These are phyloP conservation scores for Arabis alpina DNA, from an alignment of 345 rosid species.

Conservation along the genomic window DNA sequence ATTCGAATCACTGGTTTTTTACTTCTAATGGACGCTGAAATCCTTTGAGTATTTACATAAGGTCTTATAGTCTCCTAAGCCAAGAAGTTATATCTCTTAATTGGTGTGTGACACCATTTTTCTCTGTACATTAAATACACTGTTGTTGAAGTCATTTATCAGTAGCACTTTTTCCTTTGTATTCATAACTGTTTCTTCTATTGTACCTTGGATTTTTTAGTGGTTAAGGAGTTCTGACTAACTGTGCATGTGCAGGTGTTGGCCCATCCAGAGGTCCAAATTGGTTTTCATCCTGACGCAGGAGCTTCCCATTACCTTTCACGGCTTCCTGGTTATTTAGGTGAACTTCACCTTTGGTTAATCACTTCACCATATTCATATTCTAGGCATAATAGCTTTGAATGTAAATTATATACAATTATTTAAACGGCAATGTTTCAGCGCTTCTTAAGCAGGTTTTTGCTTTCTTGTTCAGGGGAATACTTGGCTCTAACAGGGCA, in stretches of 20 bases:
- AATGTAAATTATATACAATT: constrained; percentile 19
- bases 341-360: constrained; percentile 42
- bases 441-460: constrained; percentile 15
- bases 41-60: background rate
- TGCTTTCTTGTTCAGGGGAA: constrained; percentile 62
- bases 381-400: constrained; percentile 7
- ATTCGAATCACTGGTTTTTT: background rate
- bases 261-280: constrained; percentile 75
- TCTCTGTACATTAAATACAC: background rate
- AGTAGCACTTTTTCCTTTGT: background rate
- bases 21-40: background rate
- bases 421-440: constrained; percentile 5
- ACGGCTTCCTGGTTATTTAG: constrained; percentile 82
- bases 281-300: constrained; percentile 92
- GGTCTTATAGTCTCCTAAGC: constrained; percentile 13
- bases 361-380: constrained; percentile 15
- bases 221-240: constrained; percentile 21
- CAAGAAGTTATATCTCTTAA: background rate
- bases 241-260: constrained; percentile 51
- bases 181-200: background rate
- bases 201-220: background rate
- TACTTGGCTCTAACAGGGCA: constrained; percentile 91
- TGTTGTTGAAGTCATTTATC: constrained; percentile 3
- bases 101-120: background rate
- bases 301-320: constrained; percentile 94